Evolutionary conservation across 805 yeast genomes (phyloP).

Genomic region (Ogataea nitratoaversa): DNA sequence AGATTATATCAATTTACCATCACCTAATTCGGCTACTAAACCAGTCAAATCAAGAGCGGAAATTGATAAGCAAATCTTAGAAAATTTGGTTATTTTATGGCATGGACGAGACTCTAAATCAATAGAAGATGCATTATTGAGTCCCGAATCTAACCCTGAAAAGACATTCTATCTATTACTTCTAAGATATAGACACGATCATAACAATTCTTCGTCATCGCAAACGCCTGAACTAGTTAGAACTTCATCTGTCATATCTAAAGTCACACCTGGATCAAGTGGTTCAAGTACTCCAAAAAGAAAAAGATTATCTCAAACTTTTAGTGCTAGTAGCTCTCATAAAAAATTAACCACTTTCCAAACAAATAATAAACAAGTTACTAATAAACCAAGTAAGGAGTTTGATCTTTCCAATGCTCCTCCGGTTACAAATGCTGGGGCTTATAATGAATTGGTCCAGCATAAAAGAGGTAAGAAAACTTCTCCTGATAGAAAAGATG

Average conservation of each 20-base stretch:
- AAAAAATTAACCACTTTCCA: conserved; percentile 46
- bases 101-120: conserved; percentile 44
- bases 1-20: conserved; percentile 41
- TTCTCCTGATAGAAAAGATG: conserved; percentile 4
- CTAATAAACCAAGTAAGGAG: conserved; percentile 13
- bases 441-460: conserved; percentile 16
- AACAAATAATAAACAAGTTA: conserved; percentile 19
- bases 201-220: conserved; percentile 18
- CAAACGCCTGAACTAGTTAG: conserved; percentile 21
- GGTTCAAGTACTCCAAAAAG: conserved; percentile 28
- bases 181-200: conserved; percentile 34
- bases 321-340: conserved; percentile 43
- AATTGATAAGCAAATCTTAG: conserved; percentile 50
- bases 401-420: conserved; percentile 7
- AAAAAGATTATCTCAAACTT: conserved; percentile 35
- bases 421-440: conserved; percentile 15
- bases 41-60: conserved; percentile 45
- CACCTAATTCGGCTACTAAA: conserved; percentile 49
- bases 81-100: conserved; percentile 55
- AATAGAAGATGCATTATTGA: conserved; percentile 26
- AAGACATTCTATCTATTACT: conserved; percentile 36
- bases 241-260: conserved; percentile 29
- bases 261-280: conserved; percentile 24
- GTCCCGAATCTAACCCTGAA: conserved; percentile 30
- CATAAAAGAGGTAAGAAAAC: conserved; percentile 11